phyloP scores from a whole-genome alignment of 116 monocot species.

The Cymodocea nodosa region DNA sequence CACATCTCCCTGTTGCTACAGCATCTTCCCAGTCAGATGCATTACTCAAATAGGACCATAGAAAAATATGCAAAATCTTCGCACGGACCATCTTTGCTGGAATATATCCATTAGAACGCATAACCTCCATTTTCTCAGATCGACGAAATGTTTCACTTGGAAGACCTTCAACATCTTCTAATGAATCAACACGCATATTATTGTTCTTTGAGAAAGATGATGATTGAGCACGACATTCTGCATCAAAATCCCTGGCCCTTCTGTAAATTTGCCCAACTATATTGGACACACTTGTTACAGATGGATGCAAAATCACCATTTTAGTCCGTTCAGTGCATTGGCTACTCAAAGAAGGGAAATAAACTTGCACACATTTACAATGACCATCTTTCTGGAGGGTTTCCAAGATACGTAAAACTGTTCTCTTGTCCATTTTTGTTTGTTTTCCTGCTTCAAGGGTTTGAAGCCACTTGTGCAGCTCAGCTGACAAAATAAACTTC shows the following conservation, averaged over 20 bases:
- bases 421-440: slow-evolving; percentile 58
- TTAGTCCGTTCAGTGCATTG: slow-evolving; percentile 28
- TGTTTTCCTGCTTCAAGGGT: slow-evolving; percentile 53
- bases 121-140: slow-evolving; percentile 19
- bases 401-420: slow-evolving; percentile 48
- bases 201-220: slow-evolving; percentile 19
- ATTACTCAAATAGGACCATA: slow-evolving; percentile 49
- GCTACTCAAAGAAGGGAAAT: slow-evolving; percentile 49
- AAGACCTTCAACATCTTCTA: slow-evolving; percentile 25
- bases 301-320: slow-evolving; percentile 69
- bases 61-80: slow-evolving; percentile 64
- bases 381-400: slow-evolving; percentile 46
- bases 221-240: slow-evolving; percentile 22
- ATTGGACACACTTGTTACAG: slow-evolving; percentile 35
- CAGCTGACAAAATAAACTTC: slow-evolving; percentile 56
- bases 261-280: slow-evolving; percentile 43
- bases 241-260: slow-evolving; percentile 55
- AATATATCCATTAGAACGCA: slow-evolving; percentile 72
- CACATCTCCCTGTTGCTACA: slow-evolving; percentile 16
- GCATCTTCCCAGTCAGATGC: slow-evolving; percentile 29
- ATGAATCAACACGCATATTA: slow-evolving; percentile 12
- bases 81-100: slow-evolving; percentile 63
- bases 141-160: slow-evolving; percentile 12
- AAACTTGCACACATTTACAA: slow-evolving; percentile 51
- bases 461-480: slow-evolving; percentile 68